Conservation (phyloP, 345 rosid species). For the Arabidopsis arenosa region DNA sequence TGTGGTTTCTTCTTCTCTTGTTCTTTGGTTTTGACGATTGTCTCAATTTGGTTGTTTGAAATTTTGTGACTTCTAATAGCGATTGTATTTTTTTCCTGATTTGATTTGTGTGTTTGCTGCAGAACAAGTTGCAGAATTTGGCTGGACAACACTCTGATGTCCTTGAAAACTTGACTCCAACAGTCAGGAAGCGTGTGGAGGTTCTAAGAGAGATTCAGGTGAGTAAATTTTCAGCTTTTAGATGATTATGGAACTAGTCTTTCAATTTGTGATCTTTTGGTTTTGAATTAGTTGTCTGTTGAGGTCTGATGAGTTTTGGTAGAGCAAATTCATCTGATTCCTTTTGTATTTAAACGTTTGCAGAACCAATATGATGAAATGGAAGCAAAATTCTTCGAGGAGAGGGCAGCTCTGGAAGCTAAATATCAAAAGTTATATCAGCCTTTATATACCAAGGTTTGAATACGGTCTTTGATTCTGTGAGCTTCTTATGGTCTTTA, state of each 20-base stretch:
- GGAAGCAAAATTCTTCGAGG: slow-evolving; percentile 89
- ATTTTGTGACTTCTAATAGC: neutral
- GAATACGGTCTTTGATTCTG: slow-evolving; percentile 1
- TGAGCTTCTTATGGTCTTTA: slow-evolving; percentile 1
- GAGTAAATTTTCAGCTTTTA: slow-evolving; percentile 18
- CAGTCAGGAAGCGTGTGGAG: slow-evolving; percentile 88
- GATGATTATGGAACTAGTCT: slow-evolving; percentile 8
- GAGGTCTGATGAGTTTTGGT: neutral
- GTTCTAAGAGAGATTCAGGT: slow-evolving; percentile 91
- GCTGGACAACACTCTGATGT: slow-evolving; percentile 80
- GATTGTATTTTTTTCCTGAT: neutral
- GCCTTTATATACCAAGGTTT: slow-evolving; percentile 82
- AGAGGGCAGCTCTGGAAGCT: slow-evolving; percentile 91
- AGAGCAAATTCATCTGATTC: neutral
- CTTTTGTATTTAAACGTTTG: slow-evolving; percentile 12
- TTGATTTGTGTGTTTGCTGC: slow-evolving; percentile 25
- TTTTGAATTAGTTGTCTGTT: neutral
- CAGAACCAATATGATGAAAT: slow-evolving; percentile 86
- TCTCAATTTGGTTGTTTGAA: neutral
- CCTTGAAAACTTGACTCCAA: slow-evolving; percentile 66
- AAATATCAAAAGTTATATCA: slow-evolving; percentile 84
- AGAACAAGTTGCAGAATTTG: slow-evolving; percentile 81
- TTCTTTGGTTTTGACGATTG: slow-evolving; percentile 4
- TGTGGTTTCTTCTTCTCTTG: neutral
- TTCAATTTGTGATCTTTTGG: neutral